phyloP scores from a whole-genome alignment of 495 filamentous ascomycete genomes.

The Penicillium crystallinum region DNA sequence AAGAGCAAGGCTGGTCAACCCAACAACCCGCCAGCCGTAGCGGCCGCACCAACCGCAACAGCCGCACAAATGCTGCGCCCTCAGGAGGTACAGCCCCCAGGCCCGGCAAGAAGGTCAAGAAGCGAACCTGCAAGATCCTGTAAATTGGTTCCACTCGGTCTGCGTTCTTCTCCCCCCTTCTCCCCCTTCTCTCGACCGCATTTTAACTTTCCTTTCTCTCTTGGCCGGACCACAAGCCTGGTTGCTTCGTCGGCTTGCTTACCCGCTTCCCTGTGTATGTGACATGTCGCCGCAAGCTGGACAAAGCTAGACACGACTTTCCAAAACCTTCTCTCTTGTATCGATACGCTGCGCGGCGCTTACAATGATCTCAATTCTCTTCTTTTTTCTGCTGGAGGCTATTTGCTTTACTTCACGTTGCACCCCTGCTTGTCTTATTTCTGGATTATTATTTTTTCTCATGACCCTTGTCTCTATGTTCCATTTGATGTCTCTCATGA shows the following conservation, averaged over 20 bases:
- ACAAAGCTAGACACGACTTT: constrained; percentile 27
- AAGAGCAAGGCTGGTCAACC: constrained; percentile 37
- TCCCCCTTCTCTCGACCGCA: constrained; percentile 12
- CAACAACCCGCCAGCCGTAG: constrained; percentile 11
- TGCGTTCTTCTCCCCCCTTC: neutral
- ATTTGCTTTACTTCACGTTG: constrained; percentile 20
- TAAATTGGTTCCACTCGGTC: constrained; percentile 34
- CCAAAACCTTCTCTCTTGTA: constrained; percentile 16
- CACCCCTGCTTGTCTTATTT: constrained; percentile 20
- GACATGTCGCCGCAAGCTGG: constrained; percentile 25
- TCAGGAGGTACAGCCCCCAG: constrained; percentile 20
- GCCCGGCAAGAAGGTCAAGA: constrained; percentile 52
- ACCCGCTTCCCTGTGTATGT: constrained; percentile 18
- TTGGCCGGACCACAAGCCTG: constrained; percentile 35
- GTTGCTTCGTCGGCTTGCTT: constrained; percentile 35
- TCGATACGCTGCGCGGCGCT: constrained; percentile 23
- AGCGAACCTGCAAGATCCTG: constrained; percentile 65
- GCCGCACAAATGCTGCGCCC: constrained; percentile 23
- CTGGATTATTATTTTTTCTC: constrained; percentile 11
- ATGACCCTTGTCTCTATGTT: constrained; percentile 18
- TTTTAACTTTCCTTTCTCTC: constrained; percentile 19
- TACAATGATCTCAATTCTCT: constrained; percentile 6
- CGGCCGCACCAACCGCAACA: constrained; percentile 9
- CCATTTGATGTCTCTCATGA: constrained; percentile 34
- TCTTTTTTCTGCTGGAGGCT: constrained; percentile 15